Conservation (phyloP, 2,329 filamentous ascomycete species). For the Sclerotinia subarctica region DNA sequence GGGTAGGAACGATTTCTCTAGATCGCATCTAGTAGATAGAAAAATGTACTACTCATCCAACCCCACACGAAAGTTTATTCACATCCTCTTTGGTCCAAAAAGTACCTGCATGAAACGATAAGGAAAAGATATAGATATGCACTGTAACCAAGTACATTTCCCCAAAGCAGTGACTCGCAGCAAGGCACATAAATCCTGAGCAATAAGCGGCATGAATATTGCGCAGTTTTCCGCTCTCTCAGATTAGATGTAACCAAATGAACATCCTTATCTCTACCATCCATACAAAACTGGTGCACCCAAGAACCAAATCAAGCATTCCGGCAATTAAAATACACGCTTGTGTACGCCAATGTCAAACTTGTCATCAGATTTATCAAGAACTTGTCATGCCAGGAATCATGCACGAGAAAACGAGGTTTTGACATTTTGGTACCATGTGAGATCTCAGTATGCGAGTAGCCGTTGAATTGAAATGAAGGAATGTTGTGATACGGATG, state of each 20-base stretch:
- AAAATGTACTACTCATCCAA: not conserved
- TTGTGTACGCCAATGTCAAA: conserved; percentile 3
- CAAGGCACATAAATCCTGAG: not conserved
- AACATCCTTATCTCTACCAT: not conserved
- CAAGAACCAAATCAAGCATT: not conserved
- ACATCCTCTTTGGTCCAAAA: not conserved
- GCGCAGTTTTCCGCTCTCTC: conserved; percentile 6
- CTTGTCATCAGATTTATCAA: not conserved
- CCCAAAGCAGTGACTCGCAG: not conserved
- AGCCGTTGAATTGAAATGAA: conserved; percentile 4
- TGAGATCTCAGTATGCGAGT: not conserved
- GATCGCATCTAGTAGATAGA: not conserved
- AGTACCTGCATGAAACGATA: not conserved
- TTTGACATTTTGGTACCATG: conserved; percentile 6
- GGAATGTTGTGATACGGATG: not conserved
- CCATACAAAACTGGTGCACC: not conserved
- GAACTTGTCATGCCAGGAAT: conserved; percentile 8
- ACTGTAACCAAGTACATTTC: not conserved
- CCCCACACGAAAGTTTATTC: not conserved
- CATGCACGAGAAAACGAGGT: conserved; percentile 17
- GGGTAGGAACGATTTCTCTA: not conserved
- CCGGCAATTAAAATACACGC: not conserved
- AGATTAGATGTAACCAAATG: conserved; percentile 7
- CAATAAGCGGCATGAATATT: not conserved
- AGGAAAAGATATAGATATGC: not conserved